These are phyloP conservation scores for Erodium trifolium DNA, from an alignment of 441 rosid genomes.

Conservation along the genomic window DNA sequence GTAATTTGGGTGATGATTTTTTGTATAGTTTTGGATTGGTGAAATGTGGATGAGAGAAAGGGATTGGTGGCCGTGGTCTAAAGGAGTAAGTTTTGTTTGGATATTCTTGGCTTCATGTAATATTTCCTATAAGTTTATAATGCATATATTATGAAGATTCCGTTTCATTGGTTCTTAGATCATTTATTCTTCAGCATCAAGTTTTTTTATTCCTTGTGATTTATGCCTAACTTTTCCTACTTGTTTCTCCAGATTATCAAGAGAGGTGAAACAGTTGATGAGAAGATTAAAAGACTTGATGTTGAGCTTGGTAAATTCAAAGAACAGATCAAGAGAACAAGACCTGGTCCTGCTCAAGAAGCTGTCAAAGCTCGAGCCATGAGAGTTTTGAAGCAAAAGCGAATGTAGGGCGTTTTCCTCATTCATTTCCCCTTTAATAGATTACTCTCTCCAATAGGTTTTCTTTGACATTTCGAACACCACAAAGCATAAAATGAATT, in stretches of 20 bases:
- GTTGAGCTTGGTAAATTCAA: conserved; percentile 60
- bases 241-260: conserved; percentile 46
- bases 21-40: too few species aligned
- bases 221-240: not conserved
- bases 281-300: conserved; percentile 77
- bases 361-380: conserved; percentile 89
- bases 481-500: not conserved
- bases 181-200: not conserved
- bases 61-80: not conserved
- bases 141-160: not conserved
- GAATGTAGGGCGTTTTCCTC: conserved; percentile 43
- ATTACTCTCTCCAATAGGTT: not conserved
- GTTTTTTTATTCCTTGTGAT: not conserved
- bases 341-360: conserved; percentile 87
- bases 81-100: not conserved
- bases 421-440: not conserved
- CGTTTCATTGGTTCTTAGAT: not conserved
- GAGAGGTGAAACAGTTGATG: conserved; percentile 91
- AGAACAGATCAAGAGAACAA: conserved; percentile 73
- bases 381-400: conserved; percentile 89
- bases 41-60: not conserved
- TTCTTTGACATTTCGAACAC: not conserved
- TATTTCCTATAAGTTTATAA: not conserved
- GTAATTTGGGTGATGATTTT: not conserved
- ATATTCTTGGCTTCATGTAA: not conserved